phyloP scores from a whole-genome alignment of 148 eudicot genomes.

The Pharnaceum exiguum region DNA sequence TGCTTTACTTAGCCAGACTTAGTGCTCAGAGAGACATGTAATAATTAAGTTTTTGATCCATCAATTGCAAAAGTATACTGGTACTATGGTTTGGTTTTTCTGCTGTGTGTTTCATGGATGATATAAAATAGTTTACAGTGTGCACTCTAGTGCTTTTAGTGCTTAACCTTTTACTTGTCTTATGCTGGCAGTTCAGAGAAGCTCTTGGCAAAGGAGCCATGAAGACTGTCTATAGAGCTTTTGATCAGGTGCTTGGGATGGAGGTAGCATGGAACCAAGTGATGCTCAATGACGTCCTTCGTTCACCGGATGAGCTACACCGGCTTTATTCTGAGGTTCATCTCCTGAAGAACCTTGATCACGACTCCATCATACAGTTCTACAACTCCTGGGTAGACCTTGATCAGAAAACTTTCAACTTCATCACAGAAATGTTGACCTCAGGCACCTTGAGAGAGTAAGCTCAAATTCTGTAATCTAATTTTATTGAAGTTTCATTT shows the following conservation, averaged over 20 bases:
- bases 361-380: constrained; percentile 59
- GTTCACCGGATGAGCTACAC: constrained; percentile 54
- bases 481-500: not conserved
- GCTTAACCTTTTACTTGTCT: not conserved
- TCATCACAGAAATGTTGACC: constrained; percentile 91
- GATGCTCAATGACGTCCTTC: constrained; percentile 43
- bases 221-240: constrained; percentile 80
- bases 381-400: constrained; percentile 71
- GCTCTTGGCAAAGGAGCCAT: constrained; percentile 81
- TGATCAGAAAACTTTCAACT: constrained; percentile 64
- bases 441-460: constrained; percentile 96
- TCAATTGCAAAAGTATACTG: too few relatives aligned
- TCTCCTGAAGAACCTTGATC: constrained; percentile 68
- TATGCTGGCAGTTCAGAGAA: constrained; percentile 47
- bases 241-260: constrained; percentile 70
- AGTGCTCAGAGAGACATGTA: too few relatives aligned
- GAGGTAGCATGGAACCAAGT: constrained; percentile 97
- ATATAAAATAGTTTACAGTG: too few relatives aligned
- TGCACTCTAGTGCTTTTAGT: too few relatives aligned
- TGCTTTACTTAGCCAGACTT: too few relatives aligned
- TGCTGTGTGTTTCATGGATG: too few relatives aligned
- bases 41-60: too few relatives aligned
- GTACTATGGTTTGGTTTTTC: too few relatives aligned
- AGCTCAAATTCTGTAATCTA: constrained; percentile 8
- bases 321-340: constrained; percentile 83